Percentiles rank a stretch among this genome's conserved stretches.
Evolutionary conservation across 2,329 filamentous ascomycete genomes (phyloP).

Genomic region (Sphaerulina musiva): DNA sequence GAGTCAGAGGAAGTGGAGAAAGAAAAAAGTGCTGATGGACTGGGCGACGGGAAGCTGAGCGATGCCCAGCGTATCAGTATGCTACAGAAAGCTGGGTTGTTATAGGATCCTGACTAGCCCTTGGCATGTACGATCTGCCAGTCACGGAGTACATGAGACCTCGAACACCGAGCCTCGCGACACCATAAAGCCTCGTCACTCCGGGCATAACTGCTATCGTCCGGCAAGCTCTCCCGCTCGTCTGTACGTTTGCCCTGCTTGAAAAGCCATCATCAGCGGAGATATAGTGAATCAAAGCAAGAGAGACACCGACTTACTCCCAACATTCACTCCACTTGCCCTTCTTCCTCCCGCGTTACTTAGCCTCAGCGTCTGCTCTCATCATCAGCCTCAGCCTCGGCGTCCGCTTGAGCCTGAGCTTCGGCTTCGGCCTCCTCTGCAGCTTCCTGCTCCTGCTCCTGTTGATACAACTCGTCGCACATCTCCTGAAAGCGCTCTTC

Average conservation of each 20-base stretch:
- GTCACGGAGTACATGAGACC: not conserved
- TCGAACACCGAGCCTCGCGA: too few relatives aligned
- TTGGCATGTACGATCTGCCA: not conserved
- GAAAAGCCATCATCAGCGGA: not conserved
- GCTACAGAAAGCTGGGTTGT: not conserved
- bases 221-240: not conserved
- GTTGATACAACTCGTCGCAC: too few relatives aligned
- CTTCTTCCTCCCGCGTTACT: too few relatives aligned
- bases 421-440: too few relatives aligned
- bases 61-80: not conserved
- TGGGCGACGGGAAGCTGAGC: not conserved
- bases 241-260: not conserved
- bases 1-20: not conserved
- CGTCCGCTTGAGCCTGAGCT: too few relatives aligned
- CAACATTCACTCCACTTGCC: too few relatives aligned
- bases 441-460: too few relatives aligned
- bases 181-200: not conserved
- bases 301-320: too few relatives aligned
- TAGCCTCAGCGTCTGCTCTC: too few relatives aligned
- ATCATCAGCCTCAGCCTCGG: too few relatives aligned
- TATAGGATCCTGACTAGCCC: not conserved
- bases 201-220: not conserved
- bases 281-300: not conserved
- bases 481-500: too few relatives aligned
- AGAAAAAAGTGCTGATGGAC: not conserved